A percentile compares a stretch with the other conserved stretches of the same genome.
Conservation (phyloP, 2,329 filamentous ascomycete genomes). For the Elsinoe necatrix region DNA sequence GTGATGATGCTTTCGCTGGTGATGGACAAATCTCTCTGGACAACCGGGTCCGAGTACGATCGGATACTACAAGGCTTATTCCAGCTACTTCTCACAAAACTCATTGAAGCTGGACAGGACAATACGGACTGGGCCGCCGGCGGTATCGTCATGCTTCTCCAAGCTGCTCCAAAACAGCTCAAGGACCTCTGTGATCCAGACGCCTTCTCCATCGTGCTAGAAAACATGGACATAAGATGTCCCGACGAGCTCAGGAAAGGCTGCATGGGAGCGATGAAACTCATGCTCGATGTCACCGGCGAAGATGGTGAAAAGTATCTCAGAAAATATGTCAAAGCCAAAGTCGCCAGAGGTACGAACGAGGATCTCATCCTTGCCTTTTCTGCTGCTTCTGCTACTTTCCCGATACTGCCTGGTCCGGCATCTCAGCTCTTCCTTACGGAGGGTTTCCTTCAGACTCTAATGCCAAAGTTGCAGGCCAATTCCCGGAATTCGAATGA, state of each 20-base stretch:
- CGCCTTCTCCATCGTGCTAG: constrained; percentile 75
- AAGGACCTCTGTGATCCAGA: constrained; percentile 63
- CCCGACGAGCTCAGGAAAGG: constrained; percentile 66
- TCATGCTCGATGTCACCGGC: constrained; percentile 70
- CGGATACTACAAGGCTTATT: constrained; percentile 54
- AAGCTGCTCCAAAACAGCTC: constrained; percentile 47
- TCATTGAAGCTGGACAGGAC: constrained; percentile 86
- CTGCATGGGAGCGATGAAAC: constrained; percentile 71
- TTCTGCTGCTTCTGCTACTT: constrained; percentile 80
- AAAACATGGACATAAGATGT: constrained; percentile 76
- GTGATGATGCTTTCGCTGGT: constrained; percentile 36
- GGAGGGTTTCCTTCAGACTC: constrained; percentile 71
- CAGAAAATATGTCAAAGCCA: constrained; percentile 63
- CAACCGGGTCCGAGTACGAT: constrained; percentile 26
- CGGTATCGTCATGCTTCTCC: constrained; percentile 51
- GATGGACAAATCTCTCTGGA: constrained; percentile 37
- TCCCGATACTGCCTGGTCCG: constrained; percentile 72
- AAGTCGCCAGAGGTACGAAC: constrained; percentile 64
- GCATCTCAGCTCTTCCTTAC: constrained; percentile 74
- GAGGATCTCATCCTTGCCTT: constrained; percentile 89
- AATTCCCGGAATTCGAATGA: constrained; percentile 34
- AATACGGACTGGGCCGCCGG: constrained; percentile 53
- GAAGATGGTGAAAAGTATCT: constrained; percentile 61
- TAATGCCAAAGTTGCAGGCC: constrained; percentile 67
- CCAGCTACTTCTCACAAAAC: constrained; percentile 70